These are phyloP conservation scores for Oryza rufipogon DNA, from an alignment of 176 grass and related monocot species.

Conservation along the genomic window DNA sequence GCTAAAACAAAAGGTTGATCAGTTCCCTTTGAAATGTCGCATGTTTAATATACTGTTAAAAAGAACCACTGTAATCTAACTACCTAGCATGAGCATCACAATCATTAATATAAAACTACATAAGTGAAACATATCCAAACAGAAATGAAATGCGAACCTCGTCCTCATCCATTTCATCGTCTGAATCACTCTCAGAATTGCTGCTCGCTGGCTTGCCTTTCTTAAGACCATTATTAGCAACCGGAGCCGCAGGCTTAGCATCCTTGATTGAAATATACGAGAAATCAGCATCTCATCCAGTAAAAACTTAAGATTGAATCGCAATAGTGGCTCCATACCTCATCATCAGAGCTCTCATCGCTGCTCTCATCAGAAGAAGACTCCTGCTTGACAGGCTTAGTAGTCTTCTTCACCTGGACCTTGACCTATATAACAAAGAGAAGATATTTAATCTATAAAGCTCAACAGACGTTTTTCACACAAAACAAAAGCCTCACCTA, in stretches of 20 bases:
- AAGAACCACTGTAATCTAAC: background rate
- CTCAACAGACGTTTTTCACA: background rate
- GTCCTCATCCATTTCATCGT: conserved; percentile 58
- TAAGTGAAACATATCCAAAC: background rate
- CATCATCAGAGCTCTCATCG: conserved; percentile 68
- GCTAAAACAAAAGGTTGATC: background rate
- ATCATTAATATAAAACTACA: background rate
- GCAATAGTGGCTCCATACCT: conserved; percentile 35
- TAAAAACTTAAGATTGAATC: background rate
- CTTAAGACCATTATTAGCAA: conserved; percentile 47
- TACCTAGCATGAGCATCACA: background rate
- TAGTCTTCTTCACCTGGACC: conserved; percentile 56
- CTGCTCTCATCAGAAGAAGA: conserved; percentile 65
- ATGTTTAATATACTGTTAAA: background rate
- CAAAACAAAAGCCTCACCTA: background rate
- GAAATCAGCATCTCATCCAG: background rate
- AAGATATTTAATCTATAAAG: background rate
- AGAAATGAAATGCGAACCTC: conserved; percentile 14
- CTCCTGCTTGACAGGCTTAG: conserved; percentile 50
- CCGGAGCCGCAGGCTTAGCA: conserved; percentile 2
- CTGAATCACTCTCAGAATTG: conserved; percentile 44
- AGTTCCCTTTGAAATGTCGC: background rate
- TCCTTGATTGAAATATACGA: conserved; percentile 48
- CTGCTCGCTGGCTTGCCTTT: conserved; percentile 59
- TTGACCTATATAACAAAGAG: conserved; percentile 47